A percentile compares a stretch with the other conserved stretches of the same genome.
Evolutionary conservation across 768 basidiomycete genomes (phyloP).

Genomic region (Bullera alba): DNA sequence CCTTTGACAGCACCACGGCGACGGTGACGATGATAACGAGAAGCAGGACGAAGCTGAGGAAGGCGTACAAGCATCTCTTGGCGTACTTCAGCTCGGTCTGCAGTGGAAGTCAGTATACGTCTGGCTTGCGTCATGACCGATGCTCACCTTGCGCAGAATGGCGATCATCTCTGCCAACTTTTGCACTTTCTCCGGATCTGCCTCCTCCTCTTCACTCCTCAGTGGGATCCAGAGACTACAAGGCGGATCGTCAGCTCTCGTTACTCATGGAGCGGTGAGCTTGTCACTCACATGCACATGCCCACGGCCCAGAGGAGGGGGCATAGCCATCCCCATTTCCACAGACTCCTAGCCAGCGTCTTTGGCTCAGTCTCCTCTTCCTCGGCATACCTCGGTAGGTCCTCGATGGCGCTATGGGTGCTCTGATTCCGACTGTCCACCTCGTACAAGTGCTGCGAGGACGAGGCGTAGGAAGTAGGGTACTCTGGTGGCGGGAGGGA

Average conservation of each 20-base stretch:
- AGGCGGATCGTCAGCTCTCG: background rate
- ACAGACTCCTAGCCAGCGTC: conserved; percentile 32
- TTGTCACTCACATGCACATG: conserved; percentile 30
- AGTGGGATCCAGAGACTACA: conserved; percentile 37
- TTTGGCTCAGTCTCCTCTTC: conserved; percentile 31
- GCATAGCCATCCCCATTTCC: conserved; percentile 32
- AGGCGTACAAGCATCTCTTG: conserved; percentile 20
- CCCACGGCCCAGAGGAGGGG: conserved; percentile 37
- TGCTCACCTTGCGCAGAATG: conserved; percentile 32
- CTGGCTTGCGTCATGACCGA: background rate
- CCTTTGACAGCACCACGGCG: conserved; percentile 6
- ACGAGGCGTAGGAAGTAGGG: conserved; percentile 8
- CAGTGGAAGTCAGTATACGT: conserved; percentile 4
- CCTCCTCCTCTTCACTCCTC: conserved; percentile 29
- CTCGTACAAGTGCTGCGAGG: background rate
- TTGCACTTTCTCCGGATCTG: conserved; percentile 32
- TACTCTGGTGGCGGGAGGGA: background rate
- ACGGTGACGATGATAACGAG: conserved; percentile 14
- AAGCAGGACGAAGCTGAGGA: conserved; percentile 11
- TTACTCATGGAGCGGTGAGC: background rate
- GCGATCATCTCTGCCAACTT: conserved; percentile 37
- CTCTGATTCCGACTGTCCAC: background rate
- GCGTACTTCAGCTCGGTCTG: conserved; percentile 41
- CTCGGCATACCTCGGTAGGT: conserved; percentile 28
- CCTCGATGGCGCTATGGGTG: conserved; percentile 8